phyloP scores from a whole-genome alignment of 306 rosid genomes.

The Begonia fuchsioides region DNA sequence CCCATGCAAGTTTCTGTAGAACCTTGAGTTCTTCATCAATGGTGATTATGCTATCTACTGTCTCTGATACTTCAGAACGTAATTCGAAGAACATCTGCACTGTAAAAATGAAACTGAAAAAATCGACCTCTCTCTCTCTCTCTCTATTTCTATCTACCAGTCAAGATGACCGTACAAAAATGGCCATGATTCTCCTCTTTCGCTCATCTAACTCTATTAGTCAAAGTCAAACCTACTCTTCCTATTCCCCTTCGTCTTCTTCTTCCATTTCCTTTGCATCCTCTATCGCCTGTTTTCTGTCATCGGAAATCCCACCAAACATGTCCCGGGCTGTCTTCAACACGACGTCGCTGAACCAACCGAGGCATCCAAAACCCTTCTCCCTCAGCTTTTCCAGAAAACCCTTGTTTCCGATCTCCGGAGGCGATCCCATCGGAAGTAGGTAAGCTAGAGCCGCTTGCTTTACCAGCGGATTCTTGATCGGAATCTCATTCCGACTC shows the following conservation, averaged over 20 bases:
- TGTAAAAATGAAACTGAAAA: too few species aligned
- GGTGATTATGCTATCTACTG: too few species aligned
- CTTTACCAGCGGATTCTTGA: slow-evolving; percentile 52
- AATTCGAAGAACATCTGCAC: too few species aligned
- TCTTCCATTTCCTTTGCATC: background rate
- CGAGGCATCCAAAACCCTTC: slow-evolving; percentile 19
- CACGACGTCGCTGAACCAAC: slow-evolving; percentile 18
- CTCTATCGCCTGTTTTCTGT: background rate
- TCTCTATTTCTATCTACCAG: too few species aligned
- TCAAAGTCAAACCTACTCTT: background rate
- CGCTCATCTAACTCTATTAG: background rate
- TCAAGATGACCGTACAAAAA: too few species aligned
- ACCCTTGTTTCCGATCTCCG: slow-evolving; percentile 6
- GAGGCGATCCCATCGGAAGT: slow-evolving; percentile 32
- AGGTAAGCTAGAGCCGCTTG: slow-evolving; percentile 68
- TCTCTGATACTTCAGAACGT: too few species aligned
- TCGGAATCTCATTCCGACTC: slow-evolving; percentile 41
- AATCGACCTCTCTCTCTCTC: too few species aligned
- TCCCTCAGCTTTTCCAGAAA: slow-evolving; percentile 11
- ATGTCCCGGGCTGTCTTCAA: background rate
- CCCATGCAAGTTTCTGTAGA: too few species aligned
- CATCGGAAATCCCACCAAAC: slow-evolving; percentile 3
- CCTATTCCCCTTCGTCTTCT: background rate
- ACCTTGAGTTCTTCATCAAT: too few species aligned
- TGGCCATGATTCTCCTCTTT: too few species aligned